Conservation (phyloP, 305 asterid genomes). For the Solanum hybrid region DNA sequence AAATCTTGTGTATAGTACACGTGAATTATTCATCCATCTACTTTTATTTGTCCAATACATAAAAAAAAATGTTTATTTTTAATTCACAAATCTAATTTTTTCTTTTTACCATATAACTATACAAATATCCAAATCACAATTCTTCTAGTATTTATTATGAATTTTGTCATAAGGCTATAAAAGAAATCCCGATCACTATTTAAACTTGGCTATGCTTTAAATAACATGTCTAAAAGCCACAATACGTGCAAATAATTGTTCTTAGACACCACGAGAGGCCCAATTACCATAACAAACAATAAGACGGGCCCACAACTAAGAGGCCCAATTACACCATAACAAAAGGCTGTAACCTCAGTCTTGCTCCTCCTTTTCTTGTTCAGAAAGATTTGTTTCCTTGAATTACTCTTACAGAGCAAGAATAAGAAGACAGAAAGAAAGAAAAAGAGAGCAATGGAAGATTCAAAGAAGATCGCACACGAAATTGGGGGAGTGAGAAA, state of each 20-base stretch:
- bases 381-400: neutral
- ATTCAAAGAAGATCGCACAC: slow-evolving; percentile 48
- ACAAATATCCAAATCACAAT: neutral
- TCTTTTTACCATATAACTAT: neutral
- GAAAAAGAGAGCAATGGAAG: slow-evolving; percentile 38
- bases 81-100: neutral
- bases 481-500: slow-evolving; percentile 46
- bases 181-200: neutral
- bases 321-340: neutral
- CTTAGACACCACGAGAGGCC: neutral
- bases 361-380: neutral
- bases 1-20: neutral
- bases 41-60: too few relatives aligned
- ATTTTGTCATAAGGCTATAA: neutral
- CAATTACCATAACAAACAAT: neutral
- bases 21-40: neutral
- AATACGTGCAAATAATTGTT: neutral
- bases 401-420: neutral
- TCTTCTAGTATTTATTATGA: neutral
- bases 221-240: neutral
- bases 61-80: too few relatives aligned
- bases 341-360: neutral
- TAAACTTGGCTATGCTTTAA: neutral
- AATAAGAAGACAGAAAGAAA: neutral
- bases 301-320: neutral